These are phyloP conservation scores for Yarrowia hollandica DNA, from an alignment of 805 yeast genomes.

Conservation along the genomic window DNA sequence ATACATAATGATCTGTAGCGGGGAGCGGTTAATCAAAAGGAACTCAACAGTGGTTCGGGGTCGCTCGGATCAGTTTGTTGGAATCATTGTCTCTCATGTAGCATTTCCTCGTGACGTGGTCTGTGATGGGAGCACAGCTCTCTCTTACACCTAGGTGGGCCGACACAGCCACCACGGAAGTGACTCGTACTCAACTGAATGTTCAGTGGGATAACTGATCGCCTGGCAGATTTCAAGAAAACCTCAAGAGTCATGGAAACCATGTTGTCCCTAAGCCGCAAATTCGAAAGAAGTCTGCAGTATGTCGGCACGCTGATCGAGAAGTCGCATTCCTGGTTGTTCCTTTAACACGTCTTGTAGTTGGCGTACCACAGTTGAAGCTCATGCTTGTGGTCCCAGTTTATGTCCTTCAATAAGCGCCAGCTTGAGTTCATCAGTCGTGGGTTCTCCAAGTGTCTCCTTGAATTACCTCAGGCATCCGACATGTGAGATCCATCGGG, in stretches of 20 bases:
- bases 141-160: background rate
- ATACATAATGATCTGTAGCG: too few relatives aligned
- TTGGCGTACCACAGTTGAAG: background rate
- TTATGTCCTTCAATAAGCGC: background rate
- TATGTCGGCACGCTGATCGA: background rate
- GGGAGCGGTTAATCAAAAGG: too few relatives aligned
- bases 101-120: background rate
- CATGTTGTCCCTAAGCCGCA: background rate
- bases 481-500: background rate
- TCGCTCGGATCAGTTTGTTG: background rate
- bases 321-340: background rate
- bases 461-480: background rate
- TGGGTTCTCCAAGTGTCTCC: background rate
- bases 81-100: background rate
- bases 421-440: too few relatives aligned
- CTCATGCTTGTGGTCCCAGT: background rate
- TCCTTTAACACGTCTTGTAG: background rate
- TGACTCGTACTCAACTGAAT: background rate
- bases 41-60: background rate
- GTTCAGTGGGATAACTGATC: background rate
- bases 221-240: background rate
- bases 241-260: background rate
- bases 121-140: background rate
- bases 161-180: background rate
- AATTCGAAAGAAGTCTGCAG: background rate